These are phyloP conservation scores for Aristolochia californica DNA, from an alignment of 164 flowering plant species.

Conservation along the genomic window DNA sequence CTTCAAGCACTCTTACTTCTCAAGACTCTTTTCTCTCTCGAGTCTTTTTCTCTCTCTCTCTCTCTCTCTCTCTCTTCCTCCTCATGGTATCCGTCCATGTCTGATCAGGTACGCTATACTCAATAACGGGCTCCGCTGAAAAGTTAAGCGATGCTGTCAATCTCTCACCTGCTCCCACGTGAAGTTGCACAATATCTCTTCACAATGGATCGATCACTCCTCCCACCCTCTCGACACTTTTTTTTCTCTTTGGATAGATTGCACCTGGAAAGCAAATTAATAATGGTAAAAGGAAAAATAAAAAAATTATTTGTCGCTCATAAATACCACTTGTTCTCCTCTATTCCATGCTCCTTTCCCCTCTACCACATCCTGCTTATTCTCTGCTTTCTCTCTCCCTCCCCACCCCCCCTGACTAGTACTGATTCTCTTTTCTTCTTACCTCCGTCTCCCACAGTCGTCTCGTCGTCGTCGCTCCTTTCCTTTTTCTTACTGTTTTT, in stretches of 20 bases:
- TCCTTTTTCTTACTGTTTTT: slow-evolving; percentile 2
- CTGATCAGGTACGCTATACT: background rate
- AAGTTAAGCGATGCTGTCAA: slow-evolving; percentile 2
- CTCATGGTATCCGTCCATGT: slow-evolving; percentile 3
- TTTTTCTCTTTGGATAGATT: background rate
- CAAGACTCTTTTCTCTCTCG: too few relatives aligned
- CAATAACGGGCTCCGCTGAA: slow-evolving; percentile 5
- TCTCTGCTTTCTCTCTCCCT: background rate
- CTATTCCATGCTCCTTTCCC: background rate
- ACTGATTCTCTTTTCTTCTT: too few relatives aligned
- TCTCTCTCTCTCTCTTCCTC: background rate
- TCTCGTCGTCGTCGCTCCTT: background rate
- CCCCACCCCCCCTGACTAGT: background rate
- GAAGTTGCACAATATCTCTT: background rate
- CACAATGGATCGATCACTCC: background rate
- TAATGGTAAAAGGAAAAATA: background rate
- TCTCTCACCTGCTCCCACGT: slow-evolving; percentile 7
- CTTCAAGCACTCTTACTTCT: too few relatives aligned
- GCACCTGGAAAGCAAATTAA: background rate
- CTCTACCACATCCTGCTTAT: slow-evolving; percentile 1
- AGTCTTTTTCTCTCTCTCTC: too few relatives aligned
- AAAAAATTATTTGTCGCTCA: slow-evolving; percentile 1
- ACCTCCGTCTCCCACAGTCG: too few relatives aligned
- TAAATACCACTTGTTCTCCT: slow-evolving; percentile 13
- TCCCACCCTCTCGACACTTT: background rate